Percentiles rank a stretch among this genome's conserved stretches.
Evolutionary conservation across 1,284 basidiomycete species (phyloP).

Genomic region (Amylostereum chailletii): DNA sequence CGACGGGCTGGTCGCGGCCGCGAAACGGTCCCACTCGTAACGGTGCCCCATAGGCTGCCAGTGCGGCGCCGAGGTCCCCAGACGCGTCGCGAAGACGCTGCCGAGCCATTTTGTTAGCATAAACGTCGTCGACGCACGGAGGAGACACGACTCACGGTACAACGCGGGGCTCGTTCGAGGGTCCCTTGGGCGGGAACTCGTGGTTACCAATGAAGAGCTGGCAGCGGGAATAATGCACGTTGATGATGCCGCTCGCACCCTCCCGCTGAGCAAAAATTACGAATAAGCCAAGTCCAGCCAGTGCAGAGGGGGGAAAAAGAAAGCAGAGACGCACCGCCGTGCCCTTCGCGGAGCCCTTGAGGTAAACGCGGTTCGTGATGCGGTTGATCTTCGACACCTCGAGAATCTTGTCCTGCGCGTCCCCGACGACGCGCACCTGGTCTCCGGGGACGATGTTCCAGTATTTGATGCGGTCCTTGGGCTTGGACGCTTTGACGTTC

Average conservation of each 20-base stretch:
- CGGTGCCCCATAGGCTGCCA: conserved; percentile 44
- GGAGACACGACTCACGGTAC: conserved; percentile 33
- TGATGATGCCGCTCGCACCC: conserved; percentile 27
- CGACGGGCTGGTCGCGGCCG: conserved; percentile 51
- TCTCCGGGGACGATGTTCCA: conserved; percentile 86
- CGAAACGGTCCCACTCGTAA: conserved; percentile 61
- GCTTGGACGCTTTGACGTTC: conserved; percentile 41
- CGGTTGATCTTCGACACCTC: conserved; percentile 68
- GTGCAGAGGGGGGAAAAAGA: background rate
- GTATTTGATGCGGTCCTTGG: conserved; percentile 66
- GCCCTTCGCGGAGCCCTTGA: conserved; percentile 36
- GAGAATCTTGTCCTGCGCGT: conserved; percentile 45
- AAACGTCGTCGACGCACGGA: conserved; percentile 1
- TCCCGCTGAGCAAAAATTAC: conserved; percentile 8
- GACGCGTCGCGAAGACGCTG: conserved; percentile 69
- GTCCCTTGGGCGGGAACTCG: conserved; percentile 42
- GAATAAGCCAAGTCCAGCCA: too few species aligned
- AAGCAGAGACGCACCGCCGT: conserved; percentile 29
- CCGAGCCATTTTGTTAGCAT: conserved; percentile 1
- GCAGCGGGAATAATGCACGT: conserved; percentile 69
- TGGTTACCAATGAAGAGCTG: conserved; percentile 66
- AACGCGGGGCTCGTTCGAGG: conserved; percentile 28
- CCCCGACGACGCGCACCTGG: conserved; percentile 60
- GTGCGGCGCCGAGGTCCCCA: conserved; percentile 47
- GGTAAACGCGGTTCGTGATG: conserved; percentile 60